phyloP scores from a whole-genome alignment of 208 protist genomes.

The Leishmania gerbilli region DNA sequence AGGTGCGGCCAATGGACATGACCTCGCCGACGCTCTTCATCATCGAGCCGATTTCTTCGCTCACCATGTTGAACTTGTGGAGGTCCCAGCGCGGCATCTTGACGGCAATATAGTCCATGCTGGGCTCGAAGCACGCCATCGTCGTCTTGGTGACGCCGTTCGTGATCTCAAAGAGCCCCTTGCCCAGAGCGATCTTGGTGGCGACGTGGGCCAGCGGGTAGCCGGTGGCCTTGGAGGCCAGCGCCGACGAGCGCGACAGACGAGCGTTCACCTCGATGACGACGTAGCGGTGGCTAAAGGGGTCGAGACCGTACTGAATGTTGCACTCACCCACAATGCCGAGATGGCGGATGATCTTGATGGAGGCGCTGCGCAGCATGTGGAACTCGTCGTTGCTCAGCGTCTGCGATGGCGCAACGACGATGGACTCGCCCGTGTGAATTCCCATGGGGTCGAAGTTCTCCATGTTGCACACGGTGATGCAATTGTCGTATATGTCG shows the following conservation, averaged over 20 bases:
- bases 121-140: conserved; percentile 98
- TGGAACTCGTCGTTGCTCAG: conserved; percentile 98
- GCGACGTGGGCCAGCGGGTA: conserved; percentile 99
- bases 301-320: conserved; percentile 99
- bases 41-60: conserved; percentile 90
- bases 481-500: conserved; percentile 99
- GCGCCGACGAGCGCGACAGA: conserved; percentile 96
- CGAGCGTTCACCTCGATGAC: conserved; percentile 99
- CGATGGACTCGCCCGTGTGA: conserved; percentile 99
- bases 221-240: conserved; percentile 98
- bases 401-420: conserved; percentile 98
- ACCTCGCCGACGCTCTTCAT: conserved; percentile 99
- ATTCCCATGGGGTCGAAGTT: conserved; percentile 98
- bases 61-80: conserved; percentile 96
- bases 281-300: conserved; percentile 95
- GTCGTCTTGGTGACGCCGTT: conserved; percentile 95
- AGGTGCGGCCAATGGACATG: conserved; percentile 98
- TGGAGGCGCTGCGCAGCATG: conserved; percentile 95
- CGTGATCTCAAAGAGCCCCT: conserved; percentile 91
- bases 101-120: conserved; percentile 97
- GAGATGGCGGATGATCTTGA: conserved; percentile 96
- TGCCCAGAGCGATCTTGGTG: conserved; percentile 97
- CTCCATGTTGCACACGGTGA: conserved; percentile 99
- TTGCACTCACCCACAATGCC: conserved; percentile 99
- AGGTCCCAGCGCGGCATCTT: conserved; percentile 97